Evolutionary conservation across 2,329 filamentous ascomycete species (phyloP), one percentile per base, ranked within the genome.

Genomic region (Alternaria arborescens): DNA sequence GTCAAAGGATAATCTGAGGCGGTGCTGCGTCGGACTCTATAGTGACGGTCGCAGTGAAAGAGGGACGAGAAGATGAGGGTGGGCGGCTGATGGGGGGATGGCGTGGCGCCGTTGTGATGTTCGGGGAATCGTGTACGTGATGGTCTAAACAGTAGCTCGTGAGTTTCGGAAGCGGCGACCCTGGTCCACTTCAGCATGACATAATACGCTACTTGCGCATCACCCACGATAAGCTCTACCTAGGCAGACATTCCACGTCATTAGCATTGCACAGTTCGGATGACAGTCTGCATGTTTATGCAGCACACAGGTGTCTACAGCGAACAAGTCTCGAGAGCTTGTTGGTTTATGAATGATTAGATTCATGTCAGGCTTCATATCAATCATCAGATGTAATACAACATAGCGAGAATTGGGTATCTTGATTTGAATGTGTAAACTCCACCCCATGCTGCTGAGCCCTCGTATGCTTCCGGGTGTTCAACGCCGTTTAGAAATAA

Each of bases 41-140:
- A 11, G 59, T 54, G 52, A 38, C 58, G 55, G 64, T 58, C 60
- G 65, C 66, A 55, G 68, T 67, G 70, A 78, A 74, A 65, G 74
- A 73, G 61, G 66, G 71, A 73, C 70, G 48, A 70, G 68, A 72
- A 74, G 57, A 60, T 50, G 58, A 71, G 60, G 64, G 61, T 59
- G 68, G 55, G 63, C 59, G 64, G 65, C 64, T 63, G 71, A 74
- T 74, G 71, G 70, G 44, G 12, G 69, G 71, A 74, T 72, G 73
- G 72, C 69, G 67, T 65, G 56, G 66, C 62, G 71, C 65, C 66
- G 70, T 71, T 58, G 67, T 69, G 61, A 59, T 70, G 67, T 64
- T 70, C 67, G 66, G 65, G 62, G 65, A 63, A 61, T 65, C 66
- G 60, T 65, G 64, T 62, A 67, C 69, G 69, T 70, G 70, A 68